Conservation (phyloP, 2,329 filamentous ascomycete species). For the Fusarium begoniae region DNA sequence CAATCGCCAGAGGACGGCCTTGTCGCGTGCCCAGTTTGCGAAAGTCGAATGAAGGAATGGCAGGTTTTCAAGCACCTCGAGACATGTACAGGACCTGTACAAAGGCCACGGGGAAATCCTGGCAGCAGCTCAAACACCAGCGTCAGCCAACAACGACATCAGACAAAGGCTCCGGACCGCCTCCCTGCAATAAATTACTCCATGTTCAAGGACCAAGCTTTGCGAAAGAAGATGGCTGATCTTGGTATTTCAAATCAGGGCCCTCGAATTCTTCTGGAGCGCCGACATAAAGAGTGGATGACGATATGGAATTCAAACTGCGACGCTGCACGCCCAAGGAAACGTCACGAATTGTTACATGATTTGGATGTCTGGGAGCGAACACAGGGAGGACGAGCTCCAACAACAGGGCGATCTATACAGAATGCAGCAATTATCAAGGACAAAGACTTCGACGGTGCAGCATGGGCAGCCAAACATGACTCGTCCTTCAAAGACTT, state of each 20-base stretch:
- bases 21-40: slow-evolving; percentile 85
- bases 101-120: not conserved
- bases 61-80: slow-evolving; percentile 86
- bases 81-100: slow-evolving; percentile 59
- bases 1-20: slow-evolving; percentile 71
- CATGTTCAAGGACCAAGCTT: slow-evolving; percentile 79
- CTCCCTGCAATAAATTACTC: slow-evolving; percentile 87
- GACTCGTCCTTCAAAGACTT: slow-evolving; percentile 79
- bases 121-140: slow-evolving; percentile 11
- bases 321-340: slow-evolving; percentile 79
- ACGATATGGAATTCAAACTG: slow-evolving; percentile 98
- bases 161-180: slow-evolving; percentile 62
- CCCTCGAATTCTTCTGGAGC: slow-evolving; percentile 73
- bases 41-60: slow-evolving; percentile 79
- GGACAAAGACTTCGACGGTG: slow-evolving; percentile 88
- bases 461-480: slow-evolving; percentile 78
- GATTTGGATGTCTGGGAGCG: slow-evolving; percentile 90
- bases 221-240: slow-evolving; percentile 84
- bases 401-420: slow-evolving; percentile 46
- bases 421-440: slow-evolving; percentile 66
- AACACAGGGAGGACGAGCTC: slow-evolving; percentile 74
- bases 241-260: slow-evolving; percentile 80
- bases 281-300: slow-evolving; percentile 90
- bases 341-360: slow-evolving; percentile 74
- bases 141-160: slow-evolving; percentile 40